phyloP scores from a whole-genome alignment of 805 yeast species.

The Candida jianshihensis region DNA sequence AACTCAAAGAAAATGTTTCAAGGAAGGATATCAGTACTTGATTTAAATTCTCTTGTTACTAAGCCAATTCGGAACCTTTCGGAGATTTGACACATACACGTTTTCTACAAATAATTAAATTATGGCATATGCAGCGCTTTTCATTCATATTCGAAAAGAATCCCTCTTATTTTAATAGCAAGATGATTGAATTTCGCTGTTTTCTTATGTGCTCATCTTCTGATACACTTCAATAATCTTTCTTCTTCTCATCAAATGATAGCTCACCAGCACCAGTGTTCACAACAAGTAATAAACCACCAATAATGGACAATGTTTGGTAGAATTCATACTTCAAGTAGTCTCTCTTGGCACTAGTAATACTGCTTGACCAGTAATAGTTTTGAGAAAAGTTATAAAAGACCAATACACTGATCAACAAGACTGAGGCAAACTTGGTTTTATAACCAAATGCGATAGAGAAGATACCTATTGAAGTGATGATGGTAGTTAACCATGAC shows the following conservation, averaged over 20 bases:
- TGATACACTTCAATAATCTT: constrained; percentile 49
- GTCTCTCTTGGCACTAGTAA: constrained; percentile 72
- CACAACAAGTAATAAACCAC: constrained; percentile 85
- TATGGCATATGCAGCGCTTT: no score
- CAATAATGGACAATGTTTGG: constrained; percentile 91
- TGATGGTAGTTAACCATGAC: constrained; percentile 57
- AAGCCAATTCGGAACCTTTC: background rate
- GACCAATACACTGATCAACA: constrained; percentile 59
- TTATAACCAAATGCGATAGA: constrained; percentile 89
- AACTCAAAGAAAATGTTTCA: no score
- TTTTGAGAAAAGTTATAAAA: constrained; percentile 74
- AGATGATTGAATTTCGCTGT: background rate
- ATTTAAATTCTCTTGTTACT: background rate
- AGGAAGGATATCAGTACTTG: no score
- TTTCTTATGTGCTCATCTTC: background rate
- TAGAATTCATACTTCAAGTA: constrained; percentile 86
- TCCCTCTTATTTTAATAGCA: no score
- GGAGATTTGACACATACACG: background rate
- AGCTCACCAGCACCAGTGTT: constrained; percentile 96
- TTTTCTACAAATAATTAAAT: no score
- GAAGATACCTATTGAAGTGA: constrained; percentile 65
- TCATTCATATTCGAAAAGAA: no score
- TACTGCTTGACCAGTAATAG: constrained; percentile 75
- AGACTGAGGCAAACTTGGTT: constrained; percentile 79
- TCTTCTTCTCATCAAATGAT: constrained; percentile 92